A percentile compares a stretch with the other conserved stretches of the same genome.
phyloP scores from a whole-genome alignment of 768 basidiomycete genomes.

The Pisolithus microcarpus region DNA sequence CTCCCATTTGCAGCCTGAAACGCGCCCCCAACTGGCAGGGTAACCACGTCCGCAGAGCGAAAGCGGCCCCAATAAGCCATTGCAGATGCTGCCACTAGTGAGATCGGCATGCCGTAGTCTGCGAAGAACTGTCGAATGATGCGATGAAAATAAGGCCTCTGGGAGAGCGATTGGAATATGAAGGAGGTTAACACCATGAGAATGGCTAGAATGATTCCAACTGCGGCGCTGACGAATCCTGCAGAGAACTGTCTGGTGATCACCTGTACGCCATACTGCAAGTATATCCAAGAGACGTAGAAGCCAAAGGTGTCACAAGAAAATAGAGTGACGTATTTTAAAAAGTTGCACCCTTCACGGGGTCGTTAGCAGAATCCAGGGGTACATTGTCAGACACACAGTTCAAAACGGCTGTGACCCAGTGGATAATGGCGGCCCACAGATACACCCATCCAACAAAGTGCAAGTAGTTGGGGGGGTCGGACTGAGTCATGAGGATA shows the following conservation, averaged over 20 bases:
- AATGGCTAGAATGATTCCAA: constrained; percentile 66
- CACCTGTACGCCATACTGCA: constrained; percentile 86
- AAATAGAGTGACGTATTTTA: constrained; percentile 83
- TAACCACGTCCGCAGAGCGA: constrained; percentile 49
- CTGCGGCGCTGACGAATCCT: constrained; percentile 42
- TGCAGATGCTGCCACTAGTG: constrained; percentile 65
- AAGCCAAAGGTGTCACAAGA: constrained; percentile 92
- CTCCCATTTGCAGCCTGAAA: constrained; percentile 69
- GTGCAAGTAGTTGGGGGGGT: constrained; percentile 70
- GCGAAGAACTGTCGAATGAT: constrained; percentile 68
- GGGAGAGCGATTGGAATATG: constrained; percentile 61
- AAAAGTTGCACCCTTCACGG: constrained; percentile 67
- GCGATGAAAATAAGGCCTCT: constrained; percentile 61
- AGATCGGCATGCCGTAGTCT: constrained; percentile 90
- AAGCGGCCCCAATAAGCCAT: constrained; percentile 87
- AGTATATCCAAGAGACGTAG: constrained; percentile 85
- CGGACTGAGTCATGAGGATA: constrained; percentile 50
- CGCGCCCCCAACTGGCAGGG: constrained; percentile 60
- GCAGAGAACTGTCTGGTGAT: constrained; percentile 60
- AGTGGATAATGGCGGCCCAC: constrained; percentile 83
- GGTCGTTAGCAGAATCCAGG: constrained; percentile 1
- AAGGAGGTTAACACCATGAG: constrained; percentile 72
- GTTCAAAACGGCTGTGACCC: constrained; percentile 73
- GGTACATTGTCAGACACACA: constrained; percentile 36
- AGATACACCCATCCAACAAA: constrained; percentile 92